Evolutionary conservation across 202 grass and related monocot genomes (phyloP).

Genomic region (Dendrocalamus latiflorus): DNA sequence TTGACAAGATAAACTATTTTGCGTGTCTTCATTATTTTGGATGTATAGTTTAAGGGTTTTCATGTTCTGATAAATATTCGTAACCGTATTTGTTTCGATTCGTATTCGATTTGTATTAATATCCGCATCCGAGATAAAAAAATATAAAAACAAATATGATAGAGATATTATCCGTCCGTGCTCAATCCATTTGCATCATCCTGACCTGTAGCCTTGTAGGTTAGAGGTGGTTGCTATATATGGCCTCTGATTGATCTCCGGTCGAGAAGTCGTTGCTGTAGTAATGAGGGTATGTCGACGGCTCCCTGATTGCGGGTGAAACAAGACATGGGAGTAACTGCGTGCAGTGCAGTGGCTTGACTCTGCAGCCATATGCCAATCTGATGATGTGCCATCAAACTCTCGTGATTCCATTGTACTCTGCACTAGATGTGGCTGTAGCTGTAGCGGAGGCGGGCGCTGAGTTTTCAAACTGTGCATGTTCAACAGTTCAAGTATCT

Average conservation of each 20-base stretch:
- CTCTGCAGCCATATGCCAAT: background rate
- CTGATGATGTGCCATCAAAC: background rate
- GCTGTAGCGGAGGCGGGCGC: background rate
- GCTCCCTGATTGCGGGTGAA: background rate
- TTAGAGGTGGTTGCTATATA: background rate
- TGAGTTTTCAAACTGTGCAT: too few species aligned
- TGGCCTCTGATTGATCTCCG: background rate
- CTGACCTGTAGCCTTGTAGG: too few species aligned
- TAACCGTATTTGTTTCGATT: too few species aligned
- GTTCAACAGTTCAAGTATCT: background rate
- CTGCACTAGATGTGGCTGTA: conserved; percentile 11
- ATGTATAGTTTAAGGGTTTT: too few species aligned
- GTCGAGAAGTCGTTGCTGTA: background rate
- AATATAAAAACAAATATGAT: too few species aligned
- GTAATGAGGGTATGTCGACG: background rate
- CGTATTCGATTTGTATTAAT: too few species aligned
- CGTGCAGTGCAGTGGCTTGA: conserved; percentile 25
- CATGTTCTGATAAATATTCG: too few species aligned
- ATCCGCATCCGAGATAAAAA: too few species aligned
- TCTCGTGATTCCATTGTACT: conserved; percentile 19
- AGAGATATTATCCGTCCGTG: too few species aligned
- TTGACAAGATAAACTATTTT: too few species aligned
- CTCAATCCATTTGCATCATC: too few species aligned
- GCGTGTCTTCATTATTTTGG: too few species aligned
- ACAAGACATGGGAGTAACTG: background rate